Percentiles rank a stretch among this genome's conserved stretches.
phyloP scores from a whole-genome alignment of 768 basidiomycete genomes.

The Pleurotus ostreatus region DNA sequence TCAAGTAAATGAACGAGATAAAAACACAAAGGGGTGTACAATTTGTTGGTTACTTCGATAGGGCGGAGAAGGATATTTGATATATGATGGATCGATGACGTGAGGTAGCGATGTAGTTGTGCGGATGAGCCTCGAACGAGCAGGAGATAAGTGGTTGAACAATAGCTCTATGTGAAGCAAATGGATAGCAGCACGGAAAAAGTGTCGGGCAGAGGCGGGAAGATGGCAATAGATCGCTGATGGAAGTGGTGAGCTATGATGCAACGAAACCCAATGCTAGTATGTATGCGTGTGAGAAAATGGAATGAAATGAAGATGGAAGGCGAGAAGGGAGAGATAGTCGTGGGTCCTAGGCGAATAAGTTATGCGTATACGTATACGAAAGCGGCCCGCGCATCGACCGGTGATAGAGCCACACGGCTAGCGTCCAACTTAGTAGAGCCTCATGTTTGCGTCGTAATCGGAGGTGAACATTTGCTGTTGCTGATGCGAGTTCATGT shows the following conservation, averaged over 20 bases:
- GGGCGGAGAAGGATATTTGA: background rate
- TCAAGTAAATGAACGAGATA: background rate
- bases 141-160: background rate
- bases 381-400: slow-evolving; percentile 1
- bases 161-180: background rate
- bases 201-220: background rate
- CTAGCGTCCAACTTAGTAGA: background rate
- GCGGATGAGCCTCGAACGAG: slow-evolving; percentile 1
- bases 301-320: background rate
- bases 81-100: background rate
- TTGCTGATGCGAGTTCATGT: slow-evolving; percentile 5
- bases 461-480: slow-evolving; percentile 13
- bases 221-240: slow-evolving; percentile 2
- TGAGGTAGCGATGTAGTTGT: background rate
- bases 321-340: background rate
- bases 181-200: slow-evolving; percentile 1
- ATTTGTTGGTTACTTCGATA: background rate
- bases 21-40: background rate
- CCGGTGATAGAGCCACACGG: background rate
- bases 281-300: slow-evolving; percentile 2
- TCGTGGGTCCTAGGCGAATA: background rate
- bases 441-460: slow-evolving; percentile 9
- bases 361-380: background rate
- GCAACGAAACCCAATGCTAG: slow-evolving; percentile 8
- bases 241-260: slow-evolving; percentile 9